Evolutionary conservation across 306 rosid species (phyloP).

Genomic region (Urtica urens): DNA sequence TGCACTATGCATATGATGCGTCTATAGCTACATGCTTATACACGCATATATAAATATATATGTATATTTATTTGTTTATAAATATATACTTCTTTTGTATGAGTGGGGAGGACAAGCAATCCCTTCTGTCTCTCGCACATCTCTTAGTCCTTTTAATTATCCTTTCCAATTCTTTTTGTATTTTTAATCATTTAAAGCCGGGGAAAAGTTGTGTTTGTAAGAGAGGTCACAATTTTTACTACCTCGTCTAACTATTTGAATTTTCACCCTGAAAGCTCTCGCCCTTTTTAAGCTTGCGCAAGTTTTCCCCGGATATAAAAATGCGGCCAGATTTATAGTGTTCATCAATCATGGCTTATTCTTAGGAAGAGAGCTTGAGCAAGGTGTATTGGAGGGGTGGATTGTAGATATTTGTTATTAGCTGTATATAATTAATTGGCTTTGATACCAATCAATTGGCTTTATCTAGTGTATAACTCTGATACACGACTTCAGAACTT

Average conservation of each 20-base stretch:
- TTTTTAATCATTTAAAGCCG: not conserved
- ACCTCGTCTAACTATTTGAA: slow-evolving; percentile 18
- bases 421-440: no score
- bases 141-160: slow-evolving; percentile 19
- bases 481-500: no score
- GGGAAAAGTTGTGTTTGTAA: slow-evolving; percentile 1
- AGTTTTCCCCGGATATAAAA: no score
- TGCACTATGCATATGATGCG: slow-evolving; percentile 18
- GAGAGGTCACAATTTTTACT: not conserved
- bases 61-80: no score
- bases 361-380: no score
- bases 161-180: not conserved
- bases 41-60: no score
- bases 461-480: no score
- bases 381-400: no score
- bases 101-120: slow-evolving; percentile 54
- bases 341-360: no score
- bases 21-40: slow-evolving; percentile 18
- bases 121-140: slow-evolving; percentile 58
- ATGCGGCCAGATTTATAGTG: no score
- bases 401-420: no score
- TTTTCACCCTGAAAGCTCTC: slow-evolving; percentile 11
- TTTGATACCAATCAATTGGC: no score
- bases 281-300: not conserved
- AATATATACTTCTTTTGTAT: slow-evolving; percentile 23